Evolutionary conservation across 2,329 filamentous ascomycete species (phyloP).

Genomic region (Dendrostoma leiphaemia): DNA sequence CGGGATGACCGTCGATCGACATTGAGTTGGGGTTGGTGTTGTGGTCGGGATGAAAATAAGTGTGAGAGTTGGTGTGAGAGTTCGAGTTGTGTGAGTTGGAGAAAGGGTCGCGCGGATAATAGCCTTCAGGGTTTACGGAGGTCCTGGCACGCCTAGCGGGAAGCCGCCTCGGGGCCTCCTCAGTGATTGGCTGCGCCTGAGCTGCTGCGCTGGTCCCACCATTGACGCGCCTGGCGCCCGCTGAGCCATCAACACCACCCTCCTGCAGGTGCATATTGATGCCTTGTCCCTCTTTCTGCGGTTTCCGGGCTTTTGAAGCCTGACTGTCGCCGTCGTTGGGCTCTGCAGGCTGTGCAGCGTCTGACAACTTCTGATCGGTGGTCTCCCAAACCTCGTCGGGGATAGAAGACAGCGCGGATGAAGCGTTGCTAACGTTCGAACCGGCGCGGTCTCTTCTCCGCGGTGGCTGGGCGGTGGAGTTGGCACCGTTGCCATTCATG

Average conservation of each 20-base stretch:
- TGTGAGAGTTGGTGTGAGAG: slow-evolving; percentile 17
- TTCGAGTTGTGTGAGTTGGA: slow-evolving; percentile 5
- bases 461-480: slow-evolving; percentile 23
- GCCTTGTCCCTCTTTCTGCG: background rate
- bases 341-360: background rate
- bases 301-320: background rate
- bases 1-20: background rate
- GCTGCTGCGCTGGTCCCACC: slow-evolving; percentile 4
- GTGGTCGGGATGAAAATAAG: slow-evolving; percentile 12
- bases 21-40: slow-evolving; percentile 19
- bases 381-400: slow-evolving; percentile 18
- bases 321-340: background rate
- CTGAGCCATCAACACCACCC: background rate
- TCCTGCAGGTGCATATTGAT: slow-evolving; percentile 1
- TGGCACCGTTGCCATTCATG: slow-evolving; percentile 22
- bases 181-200: slow-evolving; percentile 16
- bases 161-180: slow-evolving; percentile 13
- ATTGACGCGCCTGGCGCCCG: background rate
- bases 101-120: slow-evolving; percentile 5
- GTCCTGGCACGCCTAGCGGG: slow-evolving; percentile 15
- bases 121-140: slow-evolving; percentile 8
- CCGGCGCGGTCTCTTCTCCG: slow-evolving; percentile 23
- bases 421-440: slow-evolving; percentile 27
- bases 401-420: slow-evolving; percentile 33
- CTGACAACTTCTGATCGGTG: slow-evolving; percentile 12